Evolutionary conservation across 805 yeast genomes (phyloP).

Genomic region (Starmerella ratchasimensis): DNA sequence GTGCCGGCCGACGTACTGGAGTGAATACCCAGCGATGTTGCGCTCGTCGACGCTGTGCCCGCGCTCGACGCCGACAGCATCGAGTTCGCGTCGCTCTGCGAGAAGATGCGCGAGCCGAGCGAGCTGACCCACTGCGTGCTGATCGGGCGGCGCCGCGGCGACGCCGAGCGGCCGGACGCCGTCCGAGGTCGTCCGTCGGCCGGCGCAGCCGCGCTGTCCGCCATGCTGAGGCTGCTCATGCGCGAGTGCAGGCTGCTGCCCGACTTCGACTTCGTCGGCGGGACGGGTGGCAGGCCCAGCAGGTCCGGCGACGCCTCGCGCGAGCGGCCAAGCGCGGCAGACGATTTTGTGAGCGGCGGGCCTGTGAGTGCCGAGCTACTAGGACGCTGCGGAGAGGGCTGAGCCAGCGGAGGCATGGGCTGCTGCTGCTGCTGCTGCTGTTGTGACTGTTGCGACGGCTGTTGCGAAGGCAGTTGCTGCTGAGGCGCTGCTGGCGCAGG

Average conservation of each 20-base stretch:
- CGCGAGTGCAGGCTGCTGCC: too few species aligned
- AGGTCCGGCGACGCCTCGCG: not conserved
- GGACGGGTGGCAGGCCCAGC: not conserved
- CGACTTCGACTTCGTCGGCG: too few species aligned
- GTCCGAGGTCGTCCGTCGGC: too few species aligned
- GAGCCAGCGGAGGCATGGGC: not conserved
- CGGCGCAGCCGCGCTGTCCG: too few species aligned
- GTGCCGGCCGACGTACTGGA: too few species aligned
- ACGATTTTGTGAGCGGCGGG: not conserved
- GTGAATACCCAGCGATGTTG: too few species aligned
- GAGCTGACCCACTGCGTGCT: slow-evolving; percentile 10
- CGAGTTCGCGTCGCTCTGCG: slow-evolving; percentile 1
- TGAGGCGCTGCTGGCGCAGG: too few species aligned
- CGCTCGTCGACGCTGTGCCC: not conserved
- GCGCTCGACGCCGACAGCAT: not conserved
- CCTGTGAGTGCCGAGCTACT: too few species aligned
- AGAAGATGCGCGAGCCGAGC: slow-evolving; percentile 10
- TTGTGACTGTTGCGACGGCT: slow-evolving; percentile 2
- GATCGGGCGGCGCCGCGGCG: slow-evolving; percentile 11
- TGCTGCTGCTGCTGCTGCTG: not conserved
- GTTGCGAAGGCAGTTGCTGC: not conserved
- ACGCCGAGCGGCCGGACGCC: too few species aligned
- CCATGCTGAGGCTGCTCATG: too few species aligned
- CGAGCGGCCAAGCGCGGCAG: not conserved
- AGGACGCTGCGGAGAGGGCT: too few species aligned